A percentile compares a stretch with the other conserved stretches of the same genome.
phyloP scores from a whole-genome alignment of 805 yeast genomes.

The Metschnikowia colocasiae region DNA sequence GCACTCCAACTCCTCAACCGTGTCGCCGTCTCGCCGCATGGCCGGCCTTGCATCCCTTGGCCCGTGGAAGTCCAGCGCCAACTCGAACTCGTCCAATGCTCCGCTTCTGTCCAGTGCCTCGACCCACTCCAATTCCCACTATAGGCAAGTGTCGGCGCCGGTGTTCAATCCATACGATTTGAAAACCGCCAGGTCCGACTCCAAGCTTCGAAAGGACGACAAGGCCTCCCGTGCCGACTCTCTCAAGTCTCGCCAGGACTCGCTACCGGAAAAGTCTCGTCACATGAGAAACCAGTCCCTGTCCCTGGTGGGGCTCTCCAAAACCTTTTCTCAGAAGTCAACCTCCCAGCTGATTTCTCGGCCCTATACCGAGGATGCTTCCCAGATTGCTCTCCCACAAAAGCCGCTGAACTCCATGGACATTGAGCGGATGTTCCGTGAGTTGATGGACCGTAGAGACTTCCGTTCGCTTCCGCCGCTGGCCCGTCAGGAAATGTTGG shows the following conservation, averaged over 20 bases:
- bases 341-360: constrained; percentile 1
- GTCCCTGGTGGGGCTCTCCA: constrained; percentile 6
- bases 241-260: constrained; percentile 6
- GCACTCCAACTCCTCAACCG: constrained; percentile 1
- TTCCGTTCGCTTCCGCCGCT: constrained; percentile 64
- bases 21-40: constrained; percentile 9
- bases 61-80: constrained; percentile 7
- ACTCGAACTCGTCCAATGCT: constrained; percentile 6
- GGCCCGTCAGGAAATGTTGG: constrained; percentile 73
- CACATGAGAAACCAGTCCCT: constrained; percentile 9
- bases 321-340: constrained; percentile 1
- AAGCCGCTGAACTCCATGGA: constrained; percentile 64
- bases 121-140: neutral
- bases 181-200: constrained; percentile 16
- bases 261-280: constrained; percentile 4
- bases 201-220: constrained; percentile 9
- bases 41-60: constrained; percentile 9
- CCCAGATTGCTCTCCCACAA: constrained; percentile 41
- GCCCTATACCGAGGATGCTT: constrained; percentile 12
- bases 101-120: constrained; percentile 21
- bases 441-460: constrained; percentile 80
- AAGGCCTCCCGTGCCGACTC: constrained; percentile 5
- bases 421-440: constrained; percentile 70
- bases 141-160: constrained; percentile 16
- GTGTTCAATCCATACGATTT: constrained; percentile 35